Evolutionary conservation across 768 basidiomycete genomes (phyloP), one percentile per base, ranked within the genome.

Genomic region (Inosperma sp.): DNA sequence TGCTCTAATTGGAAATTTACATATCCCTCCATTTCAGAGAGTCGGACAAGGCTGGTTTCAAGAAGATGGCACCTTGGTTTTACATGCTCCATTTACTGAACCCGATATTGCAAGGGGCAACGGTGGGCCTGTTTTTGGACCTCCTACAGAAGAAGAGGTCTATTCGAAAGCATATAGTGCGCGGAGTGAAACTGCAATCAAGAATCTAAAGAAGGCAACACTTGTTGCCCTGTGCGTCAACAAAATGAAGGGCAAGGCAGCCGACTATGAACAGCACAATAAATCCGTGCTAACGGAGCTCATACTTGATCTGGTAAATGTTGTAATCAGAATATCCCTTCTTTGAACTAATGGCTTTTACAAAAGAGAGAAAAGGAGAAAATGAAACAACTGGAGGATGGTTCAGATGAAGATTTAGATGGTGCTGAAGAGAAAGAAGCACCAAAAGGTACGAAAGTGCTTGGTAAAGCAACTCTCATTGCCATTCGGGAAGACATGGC

Each of bases 401-500:
- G 8, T 9, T 0, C 39, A 39, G 41, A 37, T 9, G 25, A 44
- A 7, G 19, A 30, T 8, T 4, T 16, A 5, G 40, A 37, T 3
- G 22, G 19, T n/a, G n/a, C n/a, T 7, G 21, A 13, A 4, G n/a
- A 21, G 3, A 12, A 16, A 1, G 7, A 29, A 44, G 2, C 31
- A 4, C 7, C 7, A 0, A 48, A 53, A 7, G 29, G 46, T 16
- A 35, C 46, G 2, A 31, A 14, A 9, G 22, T 55, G 31, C 43
- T 61, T 5, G 59, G 58, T 0, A 48, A 33, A 12, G 9, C 49
- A 3, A 40, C 48, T 7, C 49, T 66, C 12, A 29, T 31, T 22
- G 62, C 56, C 33, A 49, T 66, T 7, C 48, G 40, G 4, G 21
- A 21, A 2, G 63, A 62, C 48, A 61, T 63, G 48, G 49, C 35